Conservation (phyloP, 768 basidiomycete genomes). For the Artomyces pyxidatus region DNA sequence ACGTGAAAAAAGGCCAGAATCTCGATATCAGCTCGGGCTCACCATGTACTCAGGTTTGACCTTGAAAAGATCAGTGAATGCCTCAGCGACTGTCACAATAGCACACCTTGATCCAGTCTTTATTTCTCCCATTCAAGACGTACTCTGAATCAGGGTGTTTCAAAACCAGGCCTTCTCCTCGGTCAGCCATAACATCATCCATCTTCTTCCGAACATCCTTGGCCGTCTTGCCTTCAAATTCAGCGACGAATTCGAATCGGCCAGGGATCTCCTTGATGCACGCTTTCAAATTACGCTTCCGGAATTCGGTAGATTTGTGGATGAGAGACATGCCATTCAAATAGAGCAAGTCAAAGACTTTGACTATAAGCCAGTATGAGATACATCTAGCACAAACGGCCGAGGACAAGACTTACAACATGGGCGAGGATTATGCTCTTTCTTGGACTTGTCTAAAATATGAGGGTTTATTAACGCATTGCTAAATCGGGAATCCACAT, state of each 20-base stretch:
- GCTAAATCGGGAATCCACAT: too few species aligned
- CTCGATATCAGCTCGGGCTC: constrained; percentile 12
- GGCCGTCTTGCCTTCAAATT: constrained; percentile 67
- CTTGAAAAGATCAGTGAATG: constrained; percentile 23
- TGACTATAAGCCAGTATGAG: constrained; percentile 61
- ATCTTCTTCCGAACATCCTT: constrained; percentile 76
- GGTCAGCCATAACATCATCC: constrained; percentile 73
- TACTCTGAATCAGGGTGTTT: constrained; percentile 82
- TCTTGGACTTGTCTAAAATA: constrained; percentile 61
- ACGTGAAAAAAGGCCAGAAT: neutral
- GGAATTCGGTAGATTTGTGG: constrained; percentile 58
- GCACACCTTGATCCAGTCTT: constrained; percentile 86
- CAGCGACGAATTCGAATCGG: constrained; percentile 69
- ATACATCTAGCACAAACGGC: neutral
- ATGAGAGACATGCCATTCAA: constrained; percentile 79
- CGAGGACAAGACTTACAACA: constrained; percentile 57
- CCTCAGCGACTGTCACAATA: neutral
- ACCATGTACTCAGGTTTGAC: constrained; percentile 89
- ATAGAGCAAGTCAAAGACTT: constrained; percentile 90
- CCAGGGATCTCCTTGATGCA: constrained; percentile 67
- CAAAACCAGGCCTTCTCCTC: constrained; percentile 91
- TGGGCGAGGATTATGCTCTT: constrained; percentile 70
- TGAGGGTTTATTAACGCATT: too few species aligned
- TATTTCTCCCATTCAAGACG: constrained; percentile 76
- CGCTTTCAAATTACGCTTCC: constrained; percentile 68